phyloP scores from a whole-genome alignment of 495 filamentous ascomycete genomes.

The Talaromyces proteolyticus region DNA sequence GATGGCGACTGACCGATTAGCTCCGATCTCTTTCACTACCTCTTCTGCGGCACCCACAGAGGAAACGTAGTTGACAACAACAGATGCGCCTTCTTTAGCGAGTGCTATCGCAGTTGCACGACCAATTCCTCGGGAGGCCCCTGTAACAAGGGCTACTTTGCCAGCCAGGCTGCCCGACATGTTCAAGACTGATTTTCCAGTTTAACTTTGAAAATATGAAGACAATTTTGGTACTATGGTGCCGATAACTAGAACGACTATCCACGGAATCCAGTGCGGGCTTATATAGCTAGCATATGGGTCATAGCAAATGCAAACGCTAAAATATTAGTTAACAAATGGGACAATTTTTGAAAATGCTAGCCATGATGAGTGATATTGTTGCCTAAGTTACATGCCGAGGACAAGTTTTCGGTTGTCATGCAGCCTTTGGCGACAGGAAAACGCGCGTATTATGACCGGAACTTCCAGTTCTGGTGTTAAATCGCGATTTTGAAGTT shows the following conservation, averaged over 20 bases:
- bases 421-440: neutral
- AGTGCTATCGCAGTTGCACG: slow-evolving; percentile 49
- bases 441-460: neutral
- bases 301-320: too few relatives aligned
- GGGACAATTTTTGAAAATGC: too few relatives aligned
- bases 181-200: neutral
- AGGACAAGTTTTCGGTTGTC: too few relatives aligned
- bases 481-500: neutral
- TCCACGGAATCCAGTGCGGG: neutral
- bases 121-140: slow-evolving; percentile 63
- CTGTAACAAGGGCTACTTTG: slow-evolving; percentile 61
- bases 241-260: neutral
- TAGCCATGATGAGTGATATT: too few relatives aligned
- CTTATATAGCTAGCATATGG: neutral
- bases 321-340: too few relatives aligned
- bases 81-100: slow-evolving; percentile 49
- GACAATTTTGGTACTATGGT: neutral
- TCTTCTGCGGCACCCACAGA: slow-evolving; percentile 44
- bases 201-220: neutral
- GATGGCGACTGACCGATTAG: slow-evolving; percentile 45
- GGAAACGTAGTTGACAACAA: slow-evolving; percentile 59
- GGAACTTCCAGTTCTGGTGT: neutral
- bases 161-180: slow-evolving; percentile 13
- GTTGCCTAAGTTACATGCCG: too few relatives aligned
- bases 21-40: slow-evolving; percentile 49